Evolutionary conservation across 495 filamentous ascomycete species (phyloP).

Genomic region (Sphaerosporella brunnea): DNA sequence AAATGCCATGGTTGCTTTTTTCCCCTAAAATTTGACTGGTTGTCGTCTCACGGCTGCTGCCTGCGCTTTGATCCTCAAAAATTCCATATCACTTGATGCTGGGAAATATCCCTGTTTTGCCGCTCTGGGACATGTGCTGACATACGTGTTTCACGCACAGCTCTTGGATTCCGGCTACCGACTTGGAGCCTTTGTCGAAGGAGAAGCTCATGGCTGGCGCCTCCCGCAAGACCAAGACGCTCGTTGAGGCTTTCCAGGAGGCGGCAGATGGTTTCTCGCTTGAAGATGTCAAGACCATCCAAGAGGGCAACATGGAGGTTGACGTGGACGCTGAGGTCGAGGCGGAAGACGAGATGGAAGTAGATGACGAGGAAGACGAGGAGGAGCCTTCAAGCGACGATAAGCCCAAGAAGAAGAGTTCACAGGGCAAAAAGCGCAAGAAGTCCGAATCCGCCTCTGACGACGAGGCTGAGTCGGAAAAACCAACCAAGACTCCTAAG

Average conservation of each 20-base stretch:
- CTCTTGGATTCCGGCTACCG: constrained; percentile 18
- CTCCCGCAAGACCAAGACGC: constrained; percentile 19
- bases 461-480: constrained; percentile 21
- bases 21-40: background rate
- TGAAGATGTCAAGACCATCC: constrained; percentile 20
- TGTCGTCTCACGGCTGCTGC: background rate
- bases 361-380: constrained; percentile 6
- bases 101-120: background rate
- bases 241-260: constrained; percentile 18
- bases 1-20: background rate
- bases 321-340: constrained; percentile 8
- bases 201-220: constrained; percentile 15
- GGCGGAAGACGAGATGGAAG: constrained; percentile 10
- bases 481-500: constrained; percentile 23
- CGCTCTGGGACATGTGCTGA: constrained; percentile 3
- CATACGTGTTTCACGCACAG: constrained; percentile 7
- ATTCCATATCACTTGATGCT: background rate
- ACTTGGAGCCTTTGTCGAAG: constrained; percentile 19
- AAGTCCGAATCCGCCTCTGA: constrained; percentile 20
- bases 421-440: constrained; percentile 22
- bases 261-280: constrained; percentile 17
- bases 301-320: constrained; percentile 16
- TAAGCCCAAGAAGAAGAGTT: constrained; percentile 12
- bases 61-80: constrained; percentile 6
- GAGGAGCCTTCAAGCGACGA: background rate